Base-by-base conservation (phyloP, 768 basidiomycete species). In the Auricularia heimuer region DNA sequence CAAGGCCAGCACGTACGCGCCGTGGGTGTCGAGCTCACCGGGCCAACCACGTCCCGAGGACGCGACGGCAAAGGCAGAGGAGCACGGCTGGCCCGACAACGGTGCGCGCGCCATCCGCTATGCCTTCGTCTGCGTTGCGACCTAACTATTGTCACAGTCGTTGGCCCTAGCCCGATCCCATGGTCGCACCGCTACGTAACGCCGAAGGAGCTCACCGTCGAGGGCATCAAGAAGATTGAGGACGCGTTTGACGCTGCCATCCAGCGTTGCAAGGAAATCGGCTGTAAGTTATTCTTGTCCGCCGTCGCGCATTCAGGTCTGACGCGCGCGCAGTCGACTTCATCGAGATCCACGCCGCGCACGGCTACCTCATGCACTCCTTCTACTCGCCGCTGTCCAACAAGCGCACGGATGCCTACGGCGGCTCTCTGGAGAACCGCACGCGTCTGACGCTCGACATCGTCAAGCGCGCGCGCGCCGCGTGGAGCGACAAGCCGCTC, bases 321-420 rank as follows among this genome's bases (percentile, higher is more conserved):
- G 33, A 42, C 64, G 14, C 37, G n/a, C 64, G 24, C 14, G 4
- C 69, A 86, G 85, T 84, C 69, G 85, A 88, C 71, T 85, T 87
- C 71, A 85, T 89, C 45, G 88, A 91, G 70, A 69, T 91, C 18
- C 89, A 91, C 71, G 82, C 74, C 7, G 89, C 89, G 2, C 89
- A 92, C 71, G 88, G 85, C 36, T 87, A 88, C 70, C 81, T 89
- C n/a, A 37, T 87, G 1, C 82, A 85, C 72, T 71, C 77, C 21
- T 94, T 92, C 75, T 71, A 87, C 10, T 90, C 88, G 3, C 91
- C 91, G 1, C 72, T 91, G 36, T 88, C 87, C 14, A 93, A 94
- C 78, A 73, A 72, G 4, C 85, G 90, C 37, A 80, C 79, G 6
- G 93, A 94, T 73, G 54, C 76, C 35, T 92, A 87, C 70, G 91